These are phyloP conservation scores for Boletus calvinii DNA, from an alignment of 1,284 basidiomycete species.

Conservation along the genomic window DNA sequence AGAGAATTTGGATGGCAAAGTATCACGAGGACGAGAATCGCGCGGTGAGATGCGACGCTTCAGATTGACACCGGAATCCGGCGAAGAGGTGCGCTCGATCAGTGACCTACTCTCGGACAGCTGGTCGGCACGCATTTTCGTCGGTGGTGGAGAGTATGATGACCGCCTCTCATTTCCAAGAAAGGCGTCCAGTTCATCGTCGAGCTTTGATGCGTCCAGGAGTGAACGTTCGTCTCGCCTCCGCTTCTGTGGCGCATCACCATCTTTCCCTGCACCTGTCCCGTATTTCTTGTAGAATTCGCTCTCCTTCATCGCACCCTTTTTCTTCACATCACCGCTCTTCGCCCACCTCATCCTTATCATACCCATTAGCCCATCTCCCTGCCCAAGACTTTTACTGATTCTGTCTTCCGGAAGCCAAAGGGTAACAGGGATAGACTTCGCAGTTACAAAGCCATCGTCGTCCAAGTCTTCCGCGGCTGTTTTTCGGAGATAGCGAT, in stretches of 20 bases:
- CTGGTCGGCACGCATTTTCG: slow-evolving; percentile 66
- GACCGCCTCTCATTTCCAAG: slow-evolving; percentile 43
- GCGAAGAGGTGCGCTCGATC: slow-evolving; percentile 54
- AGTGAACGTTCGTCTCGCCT: slow-evolving; percentile 33
- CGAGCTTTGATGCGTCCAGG: slow-evolving; percentile 32
- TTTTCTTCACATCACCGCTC: slow-evolving; percentile 68
- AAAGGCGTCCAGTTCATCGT: slow-evolving; percentile 64
- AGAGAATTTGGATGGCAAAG: slow-evolving; percentile 15
- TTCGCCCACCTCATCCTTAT: slow-evolving; percentile 73
- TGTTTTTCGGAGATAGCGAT: slow-evolving; percentile 50
- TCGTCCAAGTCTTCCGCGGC: slow-evolving; percentile 50
- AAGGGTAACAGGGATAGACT: slow-evolving; percentile 63
- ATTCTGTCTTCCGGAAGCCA: slow-evolving; percentile 81
- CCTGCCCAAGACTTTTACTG: slow-evolving; percentile 61
- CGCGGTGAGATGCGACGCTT: slow-evolving; percentile 48
- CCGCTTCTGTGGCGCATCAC: slow-evolving; percentile 37
- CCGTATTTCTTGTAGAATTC: slow-evolving; percentile 77
- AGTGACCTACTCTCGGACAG: slow-evolving; percentile 50
- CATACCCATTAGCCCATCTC: slow-evolving; percentile 59
- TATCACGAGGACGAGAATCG: slow-evolving; percentile 18
- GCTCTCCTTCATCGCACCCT: slow-evolving; percentile 64
- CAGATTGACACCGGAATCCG: slow-evolving; percentile 38
- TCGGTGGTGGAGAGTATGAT: slow-evolving; percentile 46
- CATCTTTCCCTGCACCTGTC: slow-evolving; percentile 54
- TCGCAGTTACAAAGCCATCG: slow-evolving; percentile 58